These are phyloP conservation scores for Trichoderma brevicompactum DNA, from an alignment of 2,329 filamentous ascomycete species.

Conservation along the genomic window DNA sequence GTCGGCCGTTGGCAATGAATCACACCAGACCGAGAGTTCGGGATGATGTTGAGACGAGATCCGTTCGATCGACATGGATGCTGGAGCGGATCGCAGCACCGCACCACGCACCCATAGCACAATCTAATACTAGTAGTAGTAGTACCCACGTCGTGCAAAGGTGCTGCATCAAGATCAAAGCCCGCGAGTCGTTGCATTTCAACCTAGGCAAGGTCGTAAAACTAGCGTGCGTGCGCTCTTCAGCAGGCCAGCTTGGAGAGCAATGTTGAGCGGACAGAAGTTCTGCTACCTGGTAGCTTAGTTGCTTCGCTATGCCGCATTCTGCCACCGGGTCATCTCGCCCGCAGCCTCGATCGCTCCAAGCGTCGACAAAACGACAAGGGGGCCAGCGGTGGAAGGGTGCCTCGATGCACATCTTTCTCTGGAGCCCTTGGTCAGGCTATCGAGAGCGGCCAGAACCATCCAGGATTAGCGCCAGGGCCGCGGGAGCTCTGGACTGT, in stretches of 20 bases:
- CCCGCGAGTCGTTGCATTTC: too few relatives aligned
- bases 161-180: too few relatives aligned
- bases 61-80: constrained; percentile 6
- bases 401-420: background rate
- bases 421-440: background rate
- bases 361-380: background rate
- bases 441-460: background rate
- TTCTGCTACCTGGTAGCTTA: constrained; percentile 1
- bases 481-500: background rate
- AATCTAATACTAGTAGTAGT: too few relatives aligned
- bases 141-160: too few relatives aligned
- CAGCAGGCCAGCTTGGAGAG: too few relatives aligned
- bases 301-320: background rate
- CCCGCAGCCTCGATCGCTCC: constrained; percentile 25
- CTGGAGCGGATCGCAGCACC: background rate
- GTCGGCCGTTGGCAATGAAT: too few relatives aligned
- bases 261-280: background rate
- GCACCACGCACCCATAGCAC: background rate
- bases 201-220: too few relatives aligned
- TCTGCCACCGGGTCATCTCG: background rate
- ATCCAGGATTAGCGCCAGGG: constrained; percentile 17
- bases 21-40: background rate
- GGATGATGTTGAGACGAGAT: constrained; percentile 3
- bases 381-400: background rate
- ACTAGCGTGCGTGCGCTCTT: too few relatives aligned